Percentiles rank a stretch among this genome's conserved stretches.
These are phyloP conservation scores for Paracoccidioides lutzii DNA, from an alignment of 2,329 filamentous ascomycete genomes.

Conservation along the genomic window DNA sequence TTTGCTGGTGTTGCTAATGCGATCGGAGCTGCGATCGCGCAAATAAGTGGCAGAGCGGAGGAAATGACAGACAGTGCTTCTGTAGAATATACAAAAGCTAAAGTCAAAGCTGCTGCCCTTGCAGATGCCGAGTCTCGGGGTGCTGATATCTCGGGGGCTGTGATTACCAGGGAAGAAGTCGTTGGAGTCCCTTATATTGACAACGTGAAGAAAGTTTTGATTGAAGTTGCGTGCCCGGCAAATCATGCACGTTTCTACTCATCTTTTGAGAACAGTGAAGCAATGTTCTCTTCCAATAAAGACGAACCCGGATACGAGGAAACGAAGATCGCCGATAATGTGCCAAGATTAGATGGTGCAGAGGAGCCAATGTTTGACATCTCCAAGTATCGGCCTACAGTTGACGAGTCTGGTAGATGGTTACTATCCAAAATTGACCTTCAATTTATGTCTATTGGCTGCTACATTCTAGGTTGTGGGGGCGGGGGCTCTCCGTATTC, in stretches of 20 bases:
- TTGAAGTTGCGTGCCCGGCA: conserved; percentile 14
- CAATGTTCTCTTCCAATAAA: neutral
- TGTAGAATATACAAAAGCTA: conserved; percentile 14
- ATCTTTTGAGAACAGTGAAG: neutral
- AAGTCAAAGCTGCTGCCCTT: conserved; percentile 13
- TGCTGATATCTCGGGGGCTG: conserved; percentile 18
- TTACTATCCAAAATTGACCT: conserved; percentile 26
- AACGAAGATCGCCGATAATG: neutral
- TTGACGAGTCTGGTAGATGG: conserved; percentile 23
- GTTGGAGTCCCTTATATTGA: conserved; percentile 44
- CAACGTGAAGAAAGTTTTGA: conserved; percentile 31
- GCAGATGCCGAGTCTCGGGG: conserved; percentile 14
- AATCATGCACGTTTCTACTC: conserved; percentile 1
- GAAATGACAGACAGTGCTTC: conserved; percentile 36
- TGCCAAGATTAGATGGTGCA: neutral
- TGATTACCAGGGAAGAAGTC: conserved; percentile 40
- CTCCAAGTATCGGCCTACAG: conserved; percentile 27
- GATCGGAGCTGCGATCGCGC: conserved; percentile 47
- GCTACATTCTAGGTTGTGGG: conserved; percentile 27
- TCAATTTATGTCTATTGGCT: conserved; percentile 26
- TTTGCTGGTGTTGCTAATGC: conserved; percentile 47
- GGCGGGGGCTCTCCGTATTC: conserved; percentile 32
- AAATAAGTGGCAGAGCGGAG: conserved; percentile 42
- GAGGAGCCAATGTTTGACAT: conserved; percentile 15
- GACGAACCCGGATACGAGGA: neutral